Base-by-base conservation (phyloP, 164 flowering plant genomes). In the Sextonia rubra region DNA sequence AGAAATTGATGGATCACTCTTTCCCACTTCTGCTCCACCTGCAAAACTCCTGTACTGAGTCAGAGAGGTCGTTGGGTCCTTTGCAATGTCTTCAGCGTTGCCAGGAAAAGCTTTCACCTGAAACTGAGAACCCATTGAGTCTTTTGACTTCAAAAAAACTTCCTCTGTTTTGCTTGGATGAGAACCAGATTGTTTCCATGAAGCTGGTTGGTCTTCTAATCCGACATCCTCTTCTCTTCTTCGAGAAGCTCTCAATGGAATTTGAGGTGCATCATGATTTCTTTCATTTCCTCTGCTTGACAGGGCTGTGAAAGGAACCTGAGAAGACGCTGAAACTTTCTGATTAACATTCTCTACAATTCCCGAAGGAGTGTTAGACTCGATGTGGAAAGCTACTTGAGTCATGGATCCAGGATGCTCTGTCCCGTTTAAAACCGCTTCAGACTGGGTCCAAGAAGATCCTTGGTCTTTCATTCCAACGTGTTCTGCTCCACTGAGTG, bases 21-120 rank as follows among this genome's bases (percentile, higher is more conserved):
- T 71, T 25, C 68, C 78, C 47, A 32, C 79, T 68, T 76, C 78
- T 72, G 79, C 83, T 77, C 64, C 85, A 14, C 30, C 74, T 0
- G 44, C 23, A 47, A 26, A 64, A 44, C 18, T 18, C 26, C 12
- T 63, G 32, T 15, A 23, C 12, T 47, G 60, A 29, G 44, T n/a
- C 60, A 47, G 74, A 66, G 77, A 72, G 65, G 76, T 66, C 47
- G 79, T 84, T 74, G 11, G 76, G 25, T 70, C 49, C 69, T 82
- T 84, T 69, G 76, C 86, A 62, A 76, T 20, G 49, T 76, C 78
- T 69, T 80, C 86, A 2, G n/a, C 52, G 69, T 79, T 82, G 65
- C 79, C 82, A 1, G 79, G 68, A 18, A 77, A 60, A 69, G 85
- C 71, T 56, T 78, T 75, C 3, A 80, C 67, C 68, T 75, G 83